phyloP scores from a whole-genome alignment of 2,329 filamentous ascomycete species.

The Pezicula carpinea region DNA sequence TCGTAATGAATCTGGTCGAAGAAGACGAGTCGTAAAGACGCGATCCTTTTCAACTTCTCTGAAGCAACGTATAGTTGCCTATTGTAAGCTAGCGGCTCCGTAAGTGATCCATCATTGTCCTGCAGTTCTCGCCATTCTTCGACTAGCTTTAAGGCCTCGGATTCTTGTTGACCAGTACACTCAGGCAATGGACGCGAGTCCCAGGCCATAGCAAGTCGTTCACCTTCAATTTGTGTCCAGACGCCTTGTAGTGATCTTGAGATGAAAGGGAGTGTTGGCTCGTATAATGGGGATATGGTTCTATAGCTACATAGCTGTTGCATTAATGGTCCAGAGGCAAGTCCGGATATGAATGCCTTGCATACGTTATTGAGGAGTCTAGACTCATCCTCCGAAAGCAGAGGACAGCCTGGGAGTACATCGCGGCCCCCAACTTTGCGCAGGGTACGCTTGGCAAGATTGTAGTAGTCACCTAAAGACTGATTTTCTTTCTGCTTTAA shows the following conservation, averaged over 20 bases:
- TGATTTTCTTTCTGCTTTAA: conserved; percentile 26
- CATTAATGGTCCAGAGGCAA: conserved; percentile 42
- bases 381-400: conserved; percentile 34
- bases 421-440: conserved; percentile 25
- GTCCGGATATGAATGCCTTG: conserved; percentile 49
- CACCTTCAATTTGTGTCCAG: conserved; percentile 51
- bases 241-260: conserved; percentile 49
- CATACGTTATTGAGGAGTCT: conserved; percentile 47
- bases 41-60: conserved; percentile 45
- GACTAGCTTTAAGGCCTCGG: conserved; percentile 34
- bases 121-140: conserved; percentile 39
- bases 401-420: conserved; percentile 15
- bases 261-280: conserved; percentile 12
- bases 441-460: conserved; percentile 24
- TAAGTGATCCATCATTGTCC: conserved; percentile 29
- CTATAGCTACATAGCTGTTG: conserved; percentile 39
- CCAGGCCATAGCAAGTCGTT: conserved; percentile 45
- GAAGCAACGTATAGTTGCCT: conserved; percentile 46
- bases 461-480: conserved; percentile 26
- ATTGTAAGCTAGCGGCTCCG: conserved; percentile 45
- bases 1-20: conserved; percentile 52
- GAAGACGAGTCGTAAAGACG: conserved; percentile 47
- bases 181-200: conserved; percentile 33
- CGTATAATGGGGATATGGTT: conserved; percentile 39
- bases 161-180: conserved; percentile 30